Evolutionary conservation across 2,329 filamentous ascomycete genomes (phyloP), one percentile per base, ranked within the genome.

Genomic region (Alternaria viburni): DNA sequence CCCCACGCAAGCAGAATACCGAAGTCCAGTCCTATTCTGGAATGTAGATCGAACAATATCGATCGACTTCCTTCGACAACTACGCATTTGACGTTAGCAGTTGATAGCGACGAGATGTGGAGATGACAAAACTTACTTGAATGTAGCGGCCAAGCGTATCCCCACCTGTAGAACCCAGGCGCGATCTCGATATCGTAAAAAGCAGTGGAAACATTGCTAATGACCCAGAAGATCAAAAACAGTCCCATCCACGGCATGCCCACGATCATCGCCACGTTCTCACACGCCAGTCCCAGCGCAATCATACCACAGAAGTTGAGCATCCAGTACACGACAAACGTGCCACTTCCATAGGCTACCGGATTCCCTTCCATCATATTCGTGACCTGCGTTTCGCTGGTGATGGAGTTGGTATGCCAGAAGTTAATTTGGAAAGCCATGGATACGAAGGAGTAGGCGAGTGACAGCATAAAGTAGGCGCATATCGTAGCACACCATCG

Each of bases 151-250:
- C 88, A 89, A 0, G 85, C 88, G 71, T 89, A 89, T 0, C 87
- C 88, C 86, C 87, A 91, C 3, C 77, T 73, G 72, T 88, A 91
- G 70, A 91, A 90, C 0, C 75, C 79, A 0, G 87, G 85, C 2
- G 86, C 84, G 23, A 91, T 79, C 25, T 88, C 86, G 46, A 90
- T 80, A 5, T 86, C 79, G 73, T 90, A 88, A 69, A 91, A 89
- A 0, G 83, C 79, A 0, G 87, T 89, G 0, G 83, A 81, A 0
- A 90, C 87, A 69, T 91, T 91, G 7, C 86, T 85, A 59, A 91
- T 88, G 45, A 90, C 87, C 88, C 87, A 90, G 69, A 89, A 90
- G 59, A 90, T 89, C 2, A 91, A 77, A 84, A 88, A 91, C 0
- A 89, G 74, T 0, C 87, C 84, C 55, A 83, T 86, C 87, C 87